Conservation (phyloP, 2,329 filamentous ascomycete genomes). For the Xylaria hypoxylon region DNA sequence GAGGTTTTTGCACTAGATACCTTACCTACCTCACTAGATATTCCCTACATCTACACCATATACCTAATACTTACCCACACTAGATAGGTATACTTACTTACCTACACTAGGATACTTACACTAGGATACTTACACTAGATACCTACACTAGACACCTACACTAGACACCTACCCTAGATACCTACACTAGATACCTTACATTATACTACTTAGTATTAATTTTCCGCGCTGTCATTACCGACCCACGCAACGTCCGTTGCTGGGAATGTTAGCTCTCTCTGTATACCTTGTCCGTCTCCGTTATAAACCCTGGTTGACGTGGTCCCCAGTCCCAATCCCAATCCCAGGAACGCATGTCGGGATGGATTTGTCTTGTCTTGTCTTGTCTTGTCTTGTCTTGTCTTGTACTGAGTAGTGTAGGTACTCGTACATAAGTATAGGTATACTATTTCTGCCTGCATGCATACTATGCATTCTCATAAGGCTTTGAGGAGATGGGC, state of each 20-base stretch:
- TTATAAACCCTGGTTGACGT: constrained; percentile 26
- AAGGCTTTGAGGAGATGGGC: constrained; percentile 45
- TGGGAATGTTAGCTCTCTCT: constrained; percentile 36
- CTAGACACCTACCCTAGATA: constrained; percentile 4
- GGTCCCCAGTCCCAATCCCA: constrained; percentile 33
- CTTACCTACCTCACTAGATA: too few relatives aligned
- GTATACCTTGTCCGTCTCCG: constrained; percentile 32
- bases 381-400: too few relatives aligned
- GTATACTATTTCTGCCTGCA: constrained; percentile 22
- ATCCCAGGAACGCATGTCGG: constrained; percentile 43
- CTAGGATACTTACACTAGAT: too few relatives aligned
- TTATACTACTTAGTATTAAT: constrained; percentile 8
- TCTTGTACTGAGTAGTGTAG: too few relatives aligned
- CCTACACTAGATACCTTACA: too few relatives aligned
- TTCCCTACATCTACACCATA: constrained; percentile 8
- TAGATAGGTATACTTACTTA: too few relatives aligned
- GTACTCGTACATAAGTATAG: constrained; percentile 35
- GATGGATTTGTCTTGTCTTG: constrained; percentile 33
- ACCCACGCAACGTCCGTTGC: constrained; percentile 45
- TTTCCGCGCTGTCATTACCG: constrained; percentile 41
- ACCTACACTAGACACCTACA: constrained; percentile 2
- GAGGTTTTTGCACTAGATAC: constrained; percentile 1
- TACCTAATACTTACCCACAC: too few relatives aligned
- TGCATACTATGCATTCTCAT: constrained; percentile 42
- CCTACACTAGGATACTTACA: neutral